phyloP scores from a whole-genome alignment of 345 rosid genomes.

The Physaria fendleri region DNA sequence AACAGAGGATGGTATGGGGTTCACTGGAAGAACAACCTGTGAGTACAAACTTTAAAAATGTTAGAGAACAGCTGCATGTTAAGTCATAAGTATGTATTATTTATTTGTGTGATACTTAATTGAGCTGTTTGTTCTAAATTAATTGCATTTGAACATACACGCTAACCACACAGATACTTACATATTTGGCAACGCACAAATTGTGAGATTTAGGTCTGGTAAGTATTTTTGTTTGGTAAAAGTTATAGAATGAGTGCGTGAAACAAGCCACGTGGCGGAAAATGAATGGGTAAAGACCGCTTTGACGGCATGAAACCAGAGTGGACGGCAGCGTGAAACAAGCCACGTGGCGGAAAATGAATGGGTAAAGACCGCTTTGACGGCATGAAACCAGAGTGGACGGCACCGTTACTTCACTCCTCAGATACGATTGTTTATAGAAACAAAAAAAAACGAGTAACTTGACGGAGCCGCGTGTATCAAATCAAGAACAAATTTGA shows the following conservation, averaged over 20 bases:
- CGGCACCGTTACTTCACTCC: conserved; percentile 13
- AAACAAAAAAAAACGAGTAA: not conserved
- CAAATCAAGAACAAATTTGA: not conserved
- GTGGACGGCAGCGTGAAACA: conserved; percentile 17
- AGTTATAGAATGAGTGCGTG: conserved; percentile 6
- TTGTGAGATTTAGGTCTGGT: not conserved
- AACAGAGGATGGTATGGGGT: not conserved
- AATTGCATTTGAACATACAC: conserved; percentile 10
- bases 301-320: conserved; percentile 20
- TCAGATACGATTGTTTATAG: not conserved
- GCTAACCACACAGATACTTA: conserved; percentile 1
- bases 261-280: conserved; percentile 17
- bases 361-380: conserved; percentile 18
- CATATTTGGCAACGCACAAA: not conserved
- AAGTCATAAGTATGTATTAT: not conserved
- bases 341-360: conserved; percentile 11
- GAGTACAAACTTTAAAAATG: not conserved
- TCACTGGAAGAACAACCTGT: not conserved
- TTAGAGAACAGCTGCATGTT: not conserved
- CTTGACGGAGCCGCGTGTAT: conserved; percentile 20
- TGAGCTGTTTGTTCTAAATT: not conserved
- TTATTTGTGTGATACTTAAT: not conserved
- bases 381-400: conserved; percentile 21
- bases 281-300: conserved; percentile 14
- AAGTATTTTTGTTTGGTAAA: not conserved